Evolutionary conservation across 2,329 filamentous ascomycete species (phyloP), one percentile per base, ranked within the genome.

Genomic region (Sporothrix pallida): DNA sequence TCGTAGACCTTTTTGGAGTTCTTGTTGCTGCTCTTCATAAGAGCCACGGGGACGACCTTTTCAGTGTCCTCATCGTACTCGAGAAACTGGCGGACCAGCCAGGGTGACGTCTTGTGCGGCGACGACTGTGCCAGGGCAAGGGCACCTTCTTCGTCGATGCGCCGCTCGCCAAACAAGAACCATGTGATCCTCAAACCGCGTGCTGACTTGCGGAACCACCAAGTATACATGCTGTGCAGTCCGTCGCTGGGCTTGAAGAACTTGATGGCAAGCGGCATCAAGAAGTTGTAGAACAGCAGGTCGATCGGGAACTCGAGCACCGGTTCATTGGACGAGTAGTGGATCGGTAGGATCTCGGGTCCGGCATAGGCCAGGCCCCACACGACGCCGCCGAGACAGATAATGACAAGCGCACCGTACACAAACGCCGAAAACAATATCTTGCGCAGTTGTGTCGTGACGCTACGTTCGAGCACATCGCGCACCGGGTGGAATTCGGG

Each of bases 401-500:
- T 84, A 54, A 98, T 92, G 73, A 99, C 95, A 71, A 99, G 84
- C 0, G 93, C 94, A 48, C 96, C 97, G 78, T 99, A 99, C 2
- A 99, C 95, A 73, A 98, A 89, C 17, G 95, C 97, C 75, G 95
- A 98, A 80, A 98, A 98, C 1, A 95, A 88, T 68, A 99, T 99
- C 83, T 99, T 99, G 73, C 95, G 91, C 48, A 99, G 88, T 82
- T 99, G 96, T 0, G 95, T 97, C 13, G 92, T 91, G 68, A 99
- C 92, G 78, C 92, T 97, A 48, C 96, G 91, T 81, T 99, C 96
- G 20, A 99, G 87, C 13, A 99, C 96, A 81, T 99, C 96, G 52
- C 97, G 93, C 5, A 99, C 95, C 0, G 96, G 96, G 80, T 99
- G 96, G 81, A 99, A 99, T 13, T 96, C 97, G 9, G 97, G 96